Evolutionary conservation across 2,329 filamentous ascomycete genomes (phyloP), one percentile per base, ranked within the genome.

Genomic region (Phaeosphaeria sp.): DNA sequence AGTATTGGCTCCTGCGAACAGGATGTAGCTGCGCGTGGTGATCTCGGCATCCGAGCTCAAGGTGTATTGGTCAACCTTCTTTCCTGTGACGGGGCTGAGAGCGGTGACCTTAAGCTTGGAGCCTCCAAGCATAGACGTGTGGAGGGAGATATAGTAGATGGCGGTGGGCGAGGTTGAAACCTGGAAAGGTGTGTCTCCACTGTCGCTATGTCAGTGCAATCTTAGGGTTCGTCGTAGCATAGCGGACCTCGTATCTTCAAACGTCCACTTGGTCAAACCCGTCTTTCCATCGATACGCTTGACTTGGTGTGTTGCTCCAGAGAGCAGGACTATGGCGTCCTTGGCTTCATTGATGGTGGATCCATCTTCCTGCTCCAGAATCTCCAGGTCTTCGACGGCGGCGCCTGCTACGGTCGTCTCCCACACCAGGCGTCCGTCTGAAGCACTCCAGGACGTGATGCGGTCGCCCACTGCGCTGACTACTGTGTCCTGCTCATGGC

Each of bases 391-490:
- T 71, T 84, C 85, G 18, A 90, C 82, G 20, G 84, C 68, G 18
- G 71, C 78, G 46, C 77, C 89, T 6, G 76, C 73, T 56, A 92
- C 87, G 48, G 83, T 80, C 43, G 84, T 83, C 56, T 87, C 86
- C 92, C 95, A 99, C 39, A 87, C 82, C 63, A 91, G 85, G 69
- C 90, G 88, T 25, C 95, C 95, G 68, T 89, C 91, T 49, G 90
- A 82, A 36, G 92, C 92, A 78, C 92, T 90, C 93, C 93, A 98
- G 15, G 90, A 86, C 53, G 90, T 86, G 25, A 97, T 87, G 49
- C 85, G 84, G 61, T 83, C 82, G 17, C 89, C 92, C 39, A 88
- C 79, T 1, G 90, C 93, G 65, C 90, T 90, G 39, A 93, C 85
- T 18, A 98, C 81, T 73, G 89, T 90, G 66, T 90, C 88, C 74